Conservation (phyloP, 2,329 filamentous ascomycete genomes). For the Aspergillus fijiensis region DNA sequence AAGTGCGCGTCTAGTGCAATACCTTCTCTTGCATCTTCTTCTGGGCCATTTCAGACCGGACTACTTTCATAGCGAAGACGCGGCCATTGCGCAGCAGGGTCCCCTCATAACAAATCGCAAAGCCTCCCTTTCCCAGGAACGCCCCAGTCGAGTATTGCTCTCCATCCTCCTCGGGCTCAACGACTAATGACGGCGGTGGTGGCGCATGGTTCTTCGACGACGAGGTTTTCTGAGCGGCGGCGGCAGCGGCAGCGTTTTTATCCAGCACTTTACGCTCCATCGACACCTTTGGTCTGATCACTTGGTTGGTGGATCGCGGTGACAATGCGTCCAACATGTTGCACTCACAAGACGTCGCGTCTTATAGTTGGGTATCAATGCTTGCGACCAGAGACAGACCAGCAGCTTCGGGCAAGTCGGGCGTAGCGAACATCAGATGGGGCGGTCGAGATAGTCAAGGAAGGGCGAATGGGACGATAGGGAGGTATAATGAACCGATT, state of each 20-base stretch:
- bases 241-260: constrained; percentile 34
- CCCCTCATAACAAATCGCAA: constrained; percentile 53
- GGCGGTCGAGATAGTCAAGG: constrained; percentile 13
- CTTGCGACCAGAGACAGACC: background rate
- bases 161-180: constrained; percentile 45
- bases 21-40: constrained; percentile 56
- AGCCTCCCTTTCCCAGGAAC: constrained; percentile 52
- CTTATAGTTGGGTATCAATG: constrained; percentile 5
- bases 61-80: constrained; percentile 52
- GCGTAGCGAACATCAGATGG: constrained; percentile 25
- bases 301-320: constrained; percentile 49
- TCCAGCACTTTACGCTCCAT: constrained; percentile 42
- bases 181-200: constrained; percentile 45
- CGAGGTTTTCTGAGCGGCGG: constrained; percentile 32
- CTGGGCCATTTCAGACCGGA: constrained; percentile 50
- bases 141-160: constrained; percentile 48
- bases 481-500: constrained; percentile 20
- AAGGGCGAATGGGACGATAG: constrained; percentile 11
- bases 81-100: constrained; percentile 44
- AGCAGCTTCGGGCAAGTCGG: constrained; percentile 5
- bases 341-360: constrained; percentile 1
- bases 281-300: constrained; percentile 42
- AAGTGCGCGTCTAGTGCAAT: background rate
- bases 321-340: constrained; percentile 50
- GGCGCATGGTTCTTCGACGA: constrained; percentile 46